Percentiles rank a stretch among this genome's conserved stretches.
Conservation (phyloP, 805 yeast genomes). For the Middelhovenomyces tepae region DNA sequence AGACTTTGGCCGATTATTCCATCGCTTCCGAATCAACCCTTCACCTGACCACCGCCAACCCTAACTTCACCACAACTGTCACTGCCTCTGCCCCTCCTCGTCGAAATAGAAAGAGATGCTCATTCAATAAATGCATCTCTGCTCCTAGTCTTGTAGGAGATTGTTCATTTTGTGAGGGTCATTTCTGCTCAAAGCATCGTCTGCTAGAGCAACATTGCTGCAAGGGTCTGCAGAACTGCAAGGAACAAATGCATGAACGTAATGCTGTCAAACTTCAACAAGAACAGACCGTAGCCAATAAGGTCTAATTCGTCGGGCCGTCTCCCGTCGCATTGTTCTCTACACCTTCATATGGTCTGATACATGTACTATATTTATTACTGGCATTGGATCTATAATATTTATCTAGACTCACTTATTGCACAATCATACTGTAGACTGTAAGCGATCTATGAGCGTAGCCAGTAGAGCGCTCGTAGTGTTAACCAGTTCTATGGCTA, state of each 20-base stretch:
- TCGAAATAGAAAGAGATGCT: conserved; percentile 37
- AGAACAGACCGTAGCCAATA: conserved; percentile 74
- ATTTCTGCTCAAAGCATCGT: conserved; percentile 80
- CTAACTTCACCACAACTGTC: conserved; percentile 23
- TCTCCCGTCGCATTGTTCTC: too few species aligned
- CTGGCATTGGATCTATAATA: too few species aligned
- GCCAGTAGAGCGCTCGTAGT: too few species aligned
- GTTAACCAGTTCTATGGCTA: too few species aligned
- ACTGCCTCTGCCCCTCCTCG: conserved; percentile 11
- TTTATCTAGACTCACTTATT: too few species aligned
- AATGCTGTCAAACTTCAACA: conserved; percentile 75
- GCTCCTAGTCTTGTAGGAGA: conserved; percentile 66
- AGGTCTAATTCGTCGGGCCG: conserved; percentile 42
- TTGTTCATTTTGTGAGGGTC: conserved; percentile 76
- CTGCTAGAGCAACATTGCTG: conserved; percentile 79
- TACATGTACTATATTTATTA: too few species aligned
- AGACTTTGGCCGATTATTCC: conserved; percentile 23
- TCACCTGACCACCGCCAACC: conserved; percentile 21
- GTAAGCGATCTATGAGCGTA: too few species aligned
- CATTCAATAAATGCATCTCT: conserved; percentile 52
- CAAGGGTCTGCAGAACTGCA: conserved; percentile 67
- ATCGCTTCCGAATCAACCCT: conserved; percentile 22
- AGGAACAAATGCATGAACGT: conserved; percentile 73
- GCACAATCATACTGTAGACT: too few species aligned
- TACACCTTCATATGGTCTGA: too few species aligned